These are phyloP conservation scores for Colletotrichum godetiae DNA, from an alignment of 2,329 filamentous ascomycete species.

Conservation along the genomic window DNA sequence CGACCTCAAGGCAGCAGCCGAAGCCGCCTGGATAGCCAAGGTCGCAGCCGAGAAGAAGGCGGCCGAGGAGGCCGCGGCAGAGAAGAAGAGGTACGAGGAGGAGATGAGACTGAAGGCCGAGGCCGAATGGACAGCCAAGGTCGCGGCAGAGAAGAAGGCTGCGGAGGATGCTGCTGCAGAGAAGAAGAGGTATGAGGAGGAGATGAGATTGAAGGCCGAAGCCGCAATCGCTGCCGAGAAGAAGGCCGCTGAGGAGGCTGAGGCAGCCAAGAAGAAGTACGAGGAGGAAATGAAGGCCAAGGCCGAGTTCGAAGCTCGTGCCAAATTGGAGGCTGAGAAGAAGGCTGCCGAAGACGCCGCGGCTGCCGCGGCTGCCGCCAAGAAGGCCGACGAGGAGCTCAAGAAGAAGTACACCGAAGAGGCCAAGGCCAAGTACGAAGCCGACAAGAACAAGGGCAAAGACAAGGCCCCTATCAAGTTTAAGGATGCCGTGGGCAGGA, in stretches of 20 bases:
- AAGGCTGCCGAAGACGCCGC: conserved; percentile 40
- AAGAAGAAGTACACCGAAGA: conserved; percentile 68
- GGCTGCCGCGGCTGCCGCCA: conserved; percentile 55
- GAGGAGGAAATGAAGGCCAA: conserved; percentile 49
- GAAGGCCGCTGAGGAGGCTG: conserved; percentile 41
- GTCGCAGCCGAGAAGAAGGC: conserved; percentile 54
- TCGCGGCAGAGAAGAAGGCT: conserved; percentile 53
- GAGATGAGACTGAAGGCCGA: conserved; percentile 51
- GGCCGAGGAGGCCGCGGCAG: conserved; percentile 51
- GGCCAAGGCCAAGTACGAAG: conserved; percentile 60
- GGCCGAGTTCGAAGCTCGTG: conserved; percentile 45
- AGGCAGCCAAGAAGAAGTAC: conserved; percentile 46
- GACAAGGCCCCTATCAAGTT: conserved; percentile 83
- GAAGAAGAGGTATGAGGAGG: conserved; percentile 43
- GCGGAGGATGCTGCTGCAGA: conserved; percentile 46
- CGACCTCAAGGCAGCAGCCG: conserved; percentile 50
- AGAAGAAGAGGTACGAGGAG: conserved; percentile 44
- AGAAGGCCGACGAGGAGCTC: conserved; percentile 61
- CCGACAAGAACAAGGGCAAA: conserved; percentile 59
- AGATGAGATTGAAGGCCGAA: conserved; percentile 51
- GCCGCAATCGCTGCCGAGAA: conserved; percentile 54
- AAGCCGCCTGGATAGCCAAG: conserved; percentile 41
- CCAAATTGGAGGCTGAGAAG: conserved; percentile 47
- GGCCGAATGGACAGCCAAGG: conserved; percentile 37
- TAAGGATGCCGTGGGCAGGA: conserved; percentile 90